A percentile compares a stretch with the other conserved stretches of the same genome.
phyloP scores from a whole-genome alignment of 352 stramenopile genomes.

The Pseudoperonospora humuli region DNA sequence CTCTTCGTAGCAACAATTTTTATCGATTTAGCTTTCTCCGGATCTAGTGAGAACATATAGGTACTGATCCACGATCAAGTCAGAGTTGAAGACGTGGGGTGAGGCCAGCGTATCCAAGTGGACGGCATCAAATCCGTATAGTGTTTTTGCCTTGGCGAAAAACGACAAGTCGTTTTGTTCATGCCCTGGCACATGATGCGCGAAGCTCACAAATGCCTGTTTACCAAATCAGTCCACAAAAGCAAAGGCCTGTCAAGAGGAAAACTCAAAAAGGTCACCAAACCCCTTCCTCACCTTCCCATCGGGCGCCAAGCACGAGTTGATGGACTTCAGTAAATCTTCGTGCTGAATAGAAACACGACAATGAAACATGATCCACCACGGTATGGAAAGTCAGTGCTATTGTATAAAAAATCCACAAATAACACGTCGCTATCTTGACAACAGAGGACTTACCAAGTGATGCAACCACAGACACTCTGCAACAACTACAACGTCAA shows the following conservation, averaged over 20 bases:
- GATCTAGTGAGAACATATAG: constrained; percentile 35
- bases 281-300: constrained; percentile 20
- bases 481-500: constrained; percentile 40
- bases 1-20: no score
- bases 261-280: no score
- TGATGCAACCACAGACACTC: constrained; percentile 51
- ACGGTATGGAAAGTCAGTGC: background rate
- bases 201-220: constrained; percentile 42
- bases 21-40: background rate
- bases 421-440: no score
- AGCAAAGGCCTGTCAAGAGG: no score
- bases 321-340: constrained; percentile 36
- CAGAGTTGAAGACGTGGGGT: constrained; percentile 35
- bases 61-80: constrained; percentile 38
- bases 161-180: constrained; percentile 45
- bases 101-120: constrained; percentile 36
- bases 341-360: constrained; percentile 20
- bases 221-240: background rate
- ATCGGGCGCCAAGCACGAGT: constrained; percentile 20
- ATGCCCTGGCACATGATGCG: constrained; percentile 41
- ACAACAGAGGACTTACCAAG: constrained; percentile 16
- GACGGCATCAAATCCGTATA: constrained; percentile 27
- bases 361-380: background rate
- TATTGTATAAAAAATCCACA: background rate
- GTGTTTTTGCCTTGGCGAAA: constrained; percentile 35